Percentiles rank a stretch among this genome's conserved stretches.
phyloP scores from a whole-genome alignment of 495 filamentous ascomycete genomes.

The Neurospora sp. region DNA sequence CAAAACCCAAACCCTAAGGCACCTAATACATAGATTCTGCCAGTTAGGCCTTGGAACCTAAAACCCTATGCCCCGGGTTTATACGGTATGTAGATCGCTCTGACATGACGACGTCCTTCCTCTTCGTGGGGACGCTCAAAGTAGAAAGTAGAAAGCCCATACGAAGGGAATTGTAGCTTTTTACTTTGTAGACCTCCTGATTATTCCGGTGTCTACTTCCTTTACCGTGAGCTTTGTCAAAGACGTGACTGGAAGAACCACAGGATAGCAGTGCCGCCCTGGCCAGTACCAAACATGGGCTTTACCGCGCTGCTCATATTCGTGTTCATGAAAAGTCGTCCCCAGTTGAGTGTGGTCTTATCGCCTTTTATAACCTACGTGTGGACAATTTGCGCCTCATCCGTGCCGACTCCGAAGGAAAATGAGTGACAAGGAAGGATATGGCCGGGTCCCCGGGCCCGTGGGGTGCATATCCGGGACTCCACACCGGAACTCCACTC shows the following conservation, averaged over 20 bases:
- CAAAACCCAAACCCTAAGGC: too few species aligned
- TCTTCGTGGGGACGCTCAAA: not conserved
- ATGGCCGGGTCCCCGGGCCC: not conserved
- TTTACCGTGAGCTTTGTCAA: not conserved
- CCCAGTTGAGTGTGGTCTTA: not conserved
- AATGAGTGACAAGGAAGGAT: not conserved
- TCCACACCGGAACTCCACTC: not conserved
- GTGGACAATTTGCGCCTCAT: not conserved
- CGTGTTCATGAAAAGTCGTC: not conserved
- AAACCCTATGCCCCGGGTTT: too few species aligned
- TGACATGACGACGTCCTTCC: not conserved
- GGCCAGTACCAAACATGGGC: not conserved
- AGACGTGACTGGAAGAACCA: not conserved
- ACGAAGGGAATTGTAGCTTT: too few species aligned
- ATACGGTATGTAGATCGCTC: too few species aligned
- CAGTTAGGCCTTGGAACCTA: too few species aligned
- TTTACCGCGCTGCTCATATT: too few species aligned
- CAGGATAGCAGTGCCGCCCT: not conserved
- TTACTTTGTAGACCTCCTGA: not conserved
- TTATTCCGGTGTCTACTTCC: rapidly evolving
- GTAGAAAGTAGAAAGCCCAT: too few species aligned
- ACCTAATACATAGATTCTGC: too few species aligned
- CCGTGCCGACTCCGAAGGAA: not conserved
- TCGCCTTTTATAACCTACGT: not conserved
- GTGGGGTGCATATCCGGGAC: not conserved